Percentiles rank a stretch among this genome's conserved stretches.
Conservation (phyloP, 192 early-diverging fungal genomes). For the Umbelopsis isabellina region DNA sequence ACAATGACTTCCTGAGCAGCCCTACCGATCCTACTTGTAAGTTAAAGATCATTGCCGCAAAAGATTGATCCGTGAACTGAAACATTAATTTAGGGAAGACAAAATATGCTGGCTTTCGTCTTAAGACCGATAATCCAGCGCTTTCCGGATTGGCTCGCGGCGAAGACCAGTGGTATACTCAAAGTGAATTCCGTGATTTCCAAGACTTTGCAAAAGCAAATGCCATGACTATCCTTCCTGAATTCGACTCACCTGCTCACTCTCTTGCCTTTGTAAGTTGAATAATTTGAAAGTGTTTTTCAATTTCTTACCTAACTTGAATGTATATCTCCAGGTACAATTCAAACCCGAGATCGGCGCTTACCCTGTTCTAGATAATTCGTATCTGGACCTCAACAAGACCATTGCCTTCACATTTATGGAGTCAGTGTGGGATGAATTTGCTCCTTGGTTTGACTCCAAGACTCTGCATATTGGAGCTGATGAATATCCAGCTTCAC, state of each 20-base stretch:
- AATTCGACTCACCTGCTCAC: slow-evolving; percentile 51
- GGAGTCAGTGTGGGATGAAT: slow-evolving; percentile 46
- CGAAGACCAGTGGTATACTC: slow-evolving; percentile 42
- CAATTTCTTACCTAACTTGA: neutral
- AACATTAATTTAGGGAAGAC: slow-evolving; percentile 25
- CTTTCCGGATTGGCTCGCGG: slow-evolving; percentile 46
- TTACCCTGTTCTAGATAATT: slow-evolving; percentile 40
- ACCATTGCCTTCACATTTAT: slow-evolving; percentile 41
- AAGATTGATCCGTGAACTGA: neutral
- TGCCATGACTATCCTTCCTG: slow-evolving; percentile 47
- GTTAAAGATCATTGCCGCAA: neutral
- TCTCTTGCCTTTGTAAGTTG: slow-evolving; percentile 46
- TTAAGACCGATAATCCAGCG: slow-evolving; percentile 44
- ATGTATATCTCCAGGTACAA: slow-evolving; percentile 5
- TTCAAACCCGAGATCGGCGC: slow-evolving; percentile 48
- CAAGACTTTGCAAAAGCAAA: slow-evolving; percentile 49
- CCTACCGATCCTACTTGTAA: slow-evolving; percentile 5
- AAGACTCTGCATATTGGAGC: slow-evolving; percentile 47
- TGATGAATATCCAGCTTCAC: slow-evolving; percentile 45
- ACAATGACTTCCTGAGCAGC: slow-evolving; percentile 43
- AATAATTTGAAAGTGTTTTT: no score
- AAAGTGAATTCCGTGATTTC: slow-evolving; percentile 46
- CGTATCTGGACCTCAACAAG: slow-evolving; percentile 50
- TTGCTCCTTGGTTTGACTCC: slow-evolving; percentile 51
- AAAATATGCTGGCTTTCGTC: slow-evolving; percentile 49